Base-by-base conservation (phyloP, 192 early-diverging fungal genomes). In the Backusella sp. region DNA sequence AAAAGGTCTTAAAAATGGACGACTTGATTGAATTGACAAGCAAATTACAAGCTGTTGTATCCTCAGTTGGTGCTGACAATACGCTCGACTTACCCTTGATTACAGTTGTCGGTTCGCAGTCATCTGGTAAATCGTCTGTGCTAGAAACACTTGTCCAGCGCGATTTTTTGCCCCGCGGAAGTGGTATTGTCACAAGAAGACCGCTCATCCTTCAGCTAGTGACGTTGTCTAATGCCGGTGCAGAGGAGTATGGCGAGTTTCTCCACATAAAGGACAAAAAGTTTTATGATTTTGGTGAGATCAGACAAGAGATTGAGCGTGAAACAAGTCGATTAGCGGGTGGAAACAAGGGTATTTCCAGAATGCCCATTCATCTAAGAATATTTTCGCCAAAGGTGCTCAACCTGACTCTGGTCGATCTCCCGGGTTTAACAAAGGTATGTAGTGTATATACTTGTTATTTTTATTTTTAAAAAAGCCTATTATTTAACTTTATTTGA, bases 101-200 rank as follows among this genome's bases (percentile, higher is more conserved):
- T 42, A 92, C 93, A n/a, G 93, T 94, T 7, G 92, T 95, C 49
- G 94, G 94, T 37, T 96, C 94, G 11, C 94, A 96, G 79, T 93
- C 92, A 23, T 91, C 90, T 72, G 98, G 98, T 71, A 99, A 99
- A 81, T 94, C 92, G 68, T 97, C 95, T n/a, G 98, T 99, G 17
- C 85, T 99, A 32, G 98, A 99, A 78, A 98, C 96, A 81, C 91
- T 99, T 77, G 97, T 99, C 19, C 96, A 97, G n/a, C 87, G 93
- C 35, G 98, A 99, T 86, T 99, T 99, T 81, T 80, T 99, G 68
- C 98, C 98, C 26, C 89, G 97, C 71, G 98, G 94, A 30, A 93
- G 86, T 79, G 94, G 94, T 28, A 91, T 95, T 72, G 92, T 95
- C 76, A 95, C 94, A 37, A 90, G 94, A 19, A 88, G 94, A 9